These are phyloP conservation scores for Cladosporium sphaerospermum DNA, from an alignment of 2,329 filamentous ascomycete species.

Conservation along the genomic window DNA sequence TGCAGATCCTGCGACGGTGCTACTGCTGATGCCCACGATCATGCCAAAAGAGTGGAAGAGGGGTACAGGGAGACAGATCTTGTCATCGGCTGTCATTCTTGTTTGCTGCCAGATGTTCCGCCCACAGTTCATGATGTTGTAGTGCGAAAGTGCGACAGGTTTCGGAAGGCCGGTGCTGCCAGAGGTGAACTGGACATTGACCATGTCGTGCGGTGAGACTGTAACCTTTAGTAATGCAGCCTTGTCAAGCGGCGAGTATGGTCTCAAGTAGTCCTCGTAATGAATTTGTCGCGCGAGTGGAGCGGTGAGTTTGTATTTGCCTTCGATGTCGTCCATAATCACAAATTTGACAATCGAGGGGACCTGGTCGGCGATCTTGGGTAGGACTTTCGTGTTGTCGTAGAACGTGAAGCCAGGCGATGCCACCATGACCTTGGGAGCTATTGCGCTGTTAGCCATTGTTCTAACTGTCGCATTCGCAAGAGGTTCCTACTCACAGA, in stretches of 20 bases:
- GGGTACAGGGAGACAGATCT: conserved; percentile 74
- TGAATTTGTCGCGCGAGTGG: conserved; percentile 15
- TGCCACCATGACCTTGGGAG: conserved; percentile 63
- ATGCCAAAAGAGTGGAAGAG: conserved; percentile 84
- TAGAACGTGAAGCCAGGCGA: conserved; percentile 57
- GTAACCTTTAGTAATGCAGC: conserved; percentile 17
- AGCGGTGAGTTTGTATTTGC: conserved; percentile 18
- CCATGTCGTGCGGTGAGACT: conserved; percentile 26
- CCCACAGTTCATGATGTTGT: conserved; percentile 24
- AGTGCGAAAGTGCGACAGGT: conserved; percentile 59
- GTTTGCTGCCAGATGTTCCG: conserved; percentile 57
- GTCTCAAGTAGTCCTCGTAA: conserved; percentile 23
- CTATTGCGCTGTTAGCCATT: conserved; percentile 31
- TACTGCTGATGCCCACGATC: conserved; percentile 66
- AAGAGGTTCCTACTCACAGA: conserved; percentile 39
- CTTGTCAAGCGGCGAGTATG: conserved; percentile 15
- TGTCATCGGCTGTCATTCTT: conserved; percentile 59
- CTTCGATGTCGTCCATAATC: conserved; percentile 38
- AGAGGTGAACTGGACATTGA: conserved; percentile 66
- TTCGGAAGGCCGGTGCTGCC: conserved; percentile 68
- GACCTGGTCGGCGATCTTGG: conserved; percentile 36
- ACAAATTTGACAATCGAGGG: conserved; percentile 46
- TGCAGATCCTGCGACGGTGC: conserved; percentile 67
- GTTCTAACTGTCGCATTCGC: background rate
- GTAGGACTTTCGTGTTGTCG: conserved; percentile 54